Evolutionary conservation across 768 basidiomycete species (phyloP), one percentile per base, ranked within the genome.

Genomic region (Peribolospora baueri): DNA sequence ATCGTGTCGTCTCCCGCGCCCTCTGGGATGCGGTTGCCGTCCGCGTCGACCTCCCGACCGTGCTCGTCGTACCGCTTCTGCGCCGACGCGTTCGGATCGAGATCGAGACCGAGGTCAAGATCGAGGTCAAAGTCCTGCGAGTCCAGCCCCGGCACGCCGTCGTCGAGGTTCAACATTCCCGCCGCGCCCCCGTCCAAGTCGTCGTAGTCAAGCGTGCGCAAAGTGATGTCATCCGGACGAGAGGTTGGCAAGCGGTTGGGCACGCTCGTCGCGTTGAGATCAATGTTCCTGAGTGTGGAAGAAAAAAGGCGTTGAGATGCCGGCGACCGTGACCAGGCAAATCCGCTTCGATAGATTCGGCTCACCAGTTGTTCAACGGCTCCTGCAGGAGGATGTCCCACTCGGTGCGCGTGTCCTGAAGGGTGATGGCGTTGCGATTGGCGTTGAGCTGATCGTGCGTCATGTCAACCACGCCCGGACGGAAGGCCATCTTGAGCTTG

Each of bases 401-500:
- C 52, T 77, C 78, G 52, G 65, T 64, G 52, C 76, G 78, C 0
- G 76, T 75, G 37, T 68, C 66, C 63, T 83, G 79, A 42, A 90
- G 73, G 1, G 87, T 91, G 68, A 95, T 91, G 39, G 87, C 77
- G 58, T 83, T 84, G 64, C 80, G 79, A 65, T 80, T 81, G 43
- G 85, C 86, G 0, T 77, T 77, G 1, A 90, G 75, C 67, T 91
- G 85, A 58, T 93, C 90, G 59, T 91, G 88, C 5, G 87, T 86
- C 76, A 97, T 77, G 68, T 98, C 93, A 43, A 95, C 51, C 37
- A 87, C 69, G 57, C 87, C 91, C 13, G 88, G 87, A 54, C 88
- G 81, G 69, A 97, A 95, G 3, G 86, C 90, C 81, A 93, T 84
- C 68, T 90, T 91, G 50, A 95, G 90, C 68, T 88, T 87, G 45